Base-by-base conservation (phyloP, 169 alveolate species). In the Eimeria praecox region DNA sequence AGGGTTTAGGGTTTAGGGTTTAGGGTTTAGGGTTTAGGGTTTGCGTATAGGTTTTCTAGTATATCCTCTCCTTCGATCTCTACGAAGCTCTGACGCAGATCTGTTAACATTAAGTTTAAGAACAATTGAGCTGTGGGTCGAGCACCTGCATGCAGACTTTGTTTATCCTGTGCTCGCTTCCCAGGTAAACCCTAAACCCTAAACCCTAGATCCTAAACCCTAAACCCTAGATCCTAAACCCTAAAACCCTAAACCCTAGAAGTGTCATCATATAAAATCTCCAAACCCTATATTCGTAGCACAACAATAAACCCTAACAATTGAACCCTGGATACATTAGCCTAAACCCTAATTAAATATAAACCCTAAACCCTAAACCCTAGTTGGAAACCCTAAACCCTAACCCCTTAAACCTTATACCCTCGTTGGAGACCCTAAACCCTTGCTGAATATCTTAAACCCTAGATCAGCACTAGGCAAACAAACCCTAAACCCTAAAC, bases 101-200 rank as follows among this genome's bases (percentile, higher is more conserved):
- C 59, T 82, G 86, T 52, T 82, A 83, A 54, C 83, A 12, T 82
- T 86, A 52, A 97, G 97, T 33, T 92, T 96, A 27, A 90, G 97
- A 66, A 96, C 97, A 40, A 77, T 96, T 27, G 97, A 96, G 59
- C 92, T 95, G 40, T 96, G 97, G 97, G 94, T 96, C 4, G 97
- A 96, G 46, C 96, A 96, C 75, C 96, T 96, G 52, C 97, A 95
- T 46, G 97, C 95, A 38, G 97, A 96, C 90, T 96, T 93, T 88
- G 73, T 96, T 40, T 96, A 96, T 88, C 97, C 97, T 6, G 96
- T 96, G 30, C 94, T 96, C 38, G 96, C 97, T n/a, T 38, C 95
- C 10, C 82, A 62, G 35, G 90, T 82, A 52, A 82, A 44, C 82
- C 49, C 82, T 71, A 71, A 69, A 69, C 44, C 80, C 80, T 64